Base-by-base conservation (phyloP, 495 filamentous ascomycete species). In the Neurospora sp. region DNA sequence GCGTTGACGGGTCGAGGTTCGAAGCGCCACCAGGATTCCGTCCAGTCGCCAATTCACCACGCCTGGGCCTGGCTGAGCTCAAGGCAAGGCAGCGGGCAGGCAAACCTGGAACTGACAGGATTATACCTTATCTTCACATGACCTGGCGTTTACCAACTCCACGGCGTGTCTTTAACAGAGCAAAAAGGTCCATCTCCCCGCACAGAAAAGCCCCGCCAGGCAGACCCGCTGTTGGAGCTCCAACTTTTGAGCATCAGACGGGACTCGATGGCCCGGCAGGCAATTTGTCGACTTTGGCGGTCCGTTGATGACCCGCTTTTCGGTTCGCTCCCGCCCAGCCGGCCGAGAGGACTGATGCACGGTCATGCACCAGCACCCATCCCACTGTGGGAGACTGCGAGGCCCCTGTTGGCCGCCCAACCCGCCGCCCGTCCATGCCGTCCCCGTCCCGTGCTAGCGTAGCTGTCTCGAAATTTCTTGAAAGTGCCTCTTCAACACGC, bases 401-500 rank as follows among this genome's bases (percentile, higher is more conserved):
- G 54, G 23, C 54, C 54, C 54, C 54, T 62, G 54, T 62, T 62
- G 54, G 54, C 54, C 54, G 54, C 48, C 48, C 48, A 59, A 48
- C 20, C 48, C 48, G 48, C 48, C 46, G 48, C 48, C 54, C 54
- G 12, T 62, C 12, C 23, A 62, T 62, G 54, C 54, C 54, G 54
- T 62, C 54, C 23, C 23, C 54, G 54, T 62, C 23, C 48, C 54
- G 54, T 62, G 54, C 54, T 62, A 62, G 54, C 23, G 54, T 23
- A 62, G 54, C 54, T 62, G 70, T 74, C 69, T 70, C 69, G 72
- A 74, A 74, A 72, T 74, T 74, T 74, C 70, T 74, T 38, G 72
- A 71, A 41, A 73, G 62, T 39, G 31, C 35, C 39, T 42, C 31
- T 42, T 41, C 27, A 44, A 73, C 72, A 41, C 70, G 39, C 35